Percentiles rank a stretch among this genome's conserved stretches.
These are phyloP conservation scores for Alternaria atra DNA, from an alignment of 2,329 filamentous ascomycete species.

Conservation along the genomic window DNA sequence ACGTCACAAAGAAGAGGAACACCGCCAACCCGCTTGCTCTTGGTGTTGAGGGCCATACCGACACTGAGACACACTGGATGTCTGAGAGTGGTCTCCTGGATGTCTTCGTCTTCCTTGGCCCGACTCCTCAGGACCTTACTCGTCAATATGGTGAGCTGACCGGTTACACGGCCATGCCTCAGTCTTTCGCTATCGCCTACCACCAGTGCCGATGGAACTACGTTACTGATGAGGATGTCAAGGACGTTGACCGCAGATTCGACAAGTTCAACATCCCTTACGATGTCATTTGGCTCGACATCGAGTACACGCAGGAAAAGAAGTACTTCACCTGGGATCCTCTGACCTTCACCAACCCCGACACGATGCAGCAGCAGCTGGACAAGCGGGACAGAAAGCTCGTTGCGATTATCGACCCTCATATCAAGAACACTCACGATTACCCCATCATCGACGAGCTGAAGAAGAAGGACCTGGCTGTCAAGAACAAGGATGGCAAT, in stretches of 20 bases:
- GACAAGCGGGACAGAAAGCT: constrained; percentile 87
- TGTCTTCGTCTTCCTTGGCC: constrained; percentile 92
- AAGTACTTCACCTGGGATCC: constrained; percentile 99
- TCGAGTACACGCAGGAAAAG: constrained; percentile 96
- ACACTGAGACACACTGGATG: constrained; percentile 94
- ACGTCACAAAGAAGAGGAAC: constrained; percentile 83
- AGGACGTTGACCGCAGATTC: constrained; percentile 94
- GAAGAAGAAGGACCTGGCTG: constrained; percentile 81
- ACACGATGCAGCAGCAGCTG: constrained; percentile 87
- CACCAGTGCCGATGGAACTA: constrained; percentile 99
- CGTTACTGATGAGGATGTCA: constrained; percentile 94
- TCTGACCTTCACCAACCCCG: constrained; percentile 85
- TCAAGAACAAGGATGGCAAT: constrained; percentile 88
- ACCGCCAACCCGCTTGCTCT: constrained; percentile 79
- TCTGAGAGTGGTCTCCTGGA: constrained; percentile 91
- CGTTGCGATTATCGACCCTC: constrained; percentile 93
- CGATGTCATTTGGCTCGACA: constrained; percentile 98
- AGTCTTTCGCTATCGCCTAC: constrained; percentile 91
- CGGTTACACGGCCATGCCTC: constrained; percentile 88
- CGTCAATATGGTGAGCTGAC: constrained; percentile 89
- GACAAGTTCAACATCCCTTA: constrained; percentile 96
- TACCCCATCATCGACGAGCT: constrained; percentile 83
- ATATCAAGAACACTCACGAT: constrained; percentile 89
- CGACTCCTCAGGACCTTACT: constrained; percentile 81
- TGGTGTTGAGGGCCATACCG: constrained; percentile 72